phyloP scores from a whole-genome alignment of 257 asterid genomes.

The Scutellaria baicalensis region DNA sequence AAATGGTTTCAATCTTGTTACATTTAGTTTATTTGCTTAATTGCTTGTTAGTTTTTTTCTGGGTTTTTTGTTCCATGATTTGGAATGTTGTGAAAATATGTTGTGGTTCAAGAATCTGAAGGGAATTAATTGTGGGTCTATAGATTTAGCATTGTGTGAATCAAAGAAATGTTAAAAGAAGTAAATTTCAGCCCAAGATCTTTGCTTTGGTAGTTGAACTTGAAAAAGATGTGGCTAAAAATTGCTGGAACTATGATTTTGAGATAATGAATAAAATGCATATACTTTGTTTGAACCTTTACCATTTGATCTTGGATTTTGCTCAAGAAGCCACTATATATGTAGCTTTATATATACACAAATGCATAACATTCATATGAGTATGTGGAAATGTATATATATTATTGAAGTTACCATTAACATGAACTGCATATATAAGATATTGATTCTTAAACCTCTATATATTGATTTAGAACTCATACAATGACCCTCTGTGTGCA shows the following conservation, averaged over 20 bases:
- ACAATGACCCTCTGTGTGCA: background rate
- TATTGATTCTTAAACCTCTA: background rate
- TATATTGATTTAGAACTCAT: background rate
- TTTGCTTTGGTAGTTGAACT: background rate
- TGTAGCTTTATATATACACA: no score
- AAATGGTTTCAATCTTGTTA: background rate
- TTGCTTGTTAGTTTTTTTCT: background rate
- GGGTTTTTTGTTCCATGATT: background rate
- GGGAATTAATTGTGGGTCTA: background rate
- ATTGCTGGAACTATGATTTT: background rate
- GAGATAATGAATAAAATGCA: background rate
- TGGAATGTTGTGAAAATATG: background rate
- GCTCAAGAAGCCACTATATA: no score
- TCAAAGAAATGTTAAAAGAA: background rate
- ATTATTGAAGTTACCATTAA: no score
- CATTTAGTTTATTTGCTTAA: background rate
- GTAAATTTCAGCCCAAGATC: background rate
- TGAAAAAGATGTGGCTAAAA: background rate
- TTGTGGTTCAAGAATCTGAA: background rate
- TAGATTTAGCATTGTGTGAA: background rate
- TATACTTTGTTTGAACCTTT: no score
- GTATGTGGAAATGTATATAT: no score
- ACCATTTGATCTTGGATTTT: no score
- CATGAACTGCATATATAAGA: no score
- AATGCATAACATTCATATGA: no score